These are phyloP conservation scores for Pseudogymnoascus sp. DNA, from an alignment of 2,329 filamentous ascomycete genomes.

Conservation along the genomic window DNA sequence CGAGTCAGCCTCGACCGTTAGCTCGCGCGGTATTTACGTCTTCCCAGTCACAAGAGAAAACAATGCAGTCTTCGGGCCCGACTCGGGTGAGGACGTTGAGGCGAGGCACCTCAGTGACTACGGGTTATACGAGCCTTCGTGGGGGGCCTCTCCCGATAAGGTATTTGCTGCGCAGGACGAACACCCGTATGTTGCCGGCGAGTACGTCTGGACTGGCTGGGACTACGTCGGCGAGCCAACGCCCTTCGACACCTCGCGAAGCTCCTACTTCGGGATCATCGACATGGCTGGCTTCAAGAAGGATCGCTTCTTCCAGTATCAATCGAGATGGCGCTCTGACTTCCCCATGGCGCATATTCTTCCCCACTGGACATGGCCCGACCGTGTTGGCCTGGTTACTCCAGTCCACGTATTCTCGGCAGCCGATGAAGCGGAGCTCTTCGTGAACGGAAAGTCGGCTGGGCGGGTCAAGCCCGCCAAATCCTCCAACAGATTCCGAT, in stretches of 20 bases:
- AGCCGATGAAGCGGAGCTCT: constrained; percentile 46
- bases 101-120: constrained; percentile 39
- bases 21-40: constrained; percentile 43
- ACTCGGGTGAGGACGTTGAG: constrained; percentile 32
- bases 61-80: constrained; percentile 32
- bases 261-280: constrained; percentile 49
- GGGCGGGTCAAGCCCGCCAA: constrained; percentile 32
- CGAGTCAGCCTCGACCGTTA: constrained; percentile 39
- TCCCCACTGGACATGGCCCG: constrained; percentile 49
- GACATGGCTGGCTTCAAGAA: constrained; percentile 51
- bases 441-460: constrained; percentile 41
- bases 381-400: constrained; percentile 38
- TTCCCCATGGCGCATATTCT: constrained; percentile 43
- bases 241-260: constrained; percentile 39
- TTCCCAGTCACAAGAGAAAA: constrained; percentile 40
- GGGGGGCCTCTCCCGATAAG: constrained; percentile 44
- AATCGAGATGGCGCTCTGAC: constrained; percentile 43
- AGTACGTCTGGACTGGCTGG: constrained; percentile 45
- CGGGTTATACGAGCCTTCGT: constrained; percentile 41
- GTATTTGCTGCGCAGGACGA: constrained; percentile 42
- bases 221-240: constrained; percentile 45
- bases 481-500: constrained; percentile 42
- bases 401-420: constrained; percentile 47
- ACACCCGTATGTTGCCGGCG: constrained; percentile 43
- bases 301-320: constrained; percentile 48